phyloP scores from a whole-genome alignment of 768 basidiomycete species.

The Leccinum olivaceopallidum region DNA sequence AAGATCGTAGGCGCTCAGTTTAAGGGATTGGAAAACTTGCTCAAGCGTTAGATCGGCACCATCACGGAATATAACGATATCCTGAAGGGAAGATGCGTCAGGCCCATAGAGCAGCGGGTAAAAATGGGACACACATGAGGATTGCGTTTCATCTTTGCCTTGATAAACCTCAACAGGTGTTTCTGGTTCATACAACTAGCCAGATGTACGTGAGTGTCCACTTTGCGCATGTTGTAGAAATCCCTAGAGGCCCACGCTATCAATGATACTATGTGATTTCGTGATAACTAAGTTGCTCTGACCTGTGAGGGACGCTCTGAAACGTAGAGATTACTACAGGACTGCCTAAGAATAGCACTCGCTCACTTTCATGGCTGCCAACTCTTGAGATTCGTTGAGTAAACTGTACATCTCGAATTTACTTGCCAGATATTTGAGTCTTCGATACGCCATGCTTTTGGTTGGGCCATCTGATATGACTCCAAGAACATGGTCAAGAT shows the following conservation, averaged over 20 bases:
- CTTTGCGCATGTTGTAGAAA: slow-evolving; percentile 97
- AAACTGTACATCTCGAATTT: slow-evolving; percentile 94
- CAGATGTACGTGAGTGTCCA: slow-evolving; percentile 98
- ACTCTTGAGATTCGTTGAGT: slow-evolving; percentile 90
- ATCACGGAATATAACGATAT: slow-evolving; percentile 95
- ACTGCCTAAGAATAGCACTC: neutral
- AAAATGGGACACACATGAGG: slow-evolving; percentile 56
- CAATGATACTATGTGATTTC: neutral
- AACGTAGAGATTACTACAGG: slow-evolving; percentile 5
- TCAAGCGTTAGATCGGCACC: slow-evolving; percentile 83
- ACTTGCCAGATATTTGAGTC: slow-evolving; percentile 87
- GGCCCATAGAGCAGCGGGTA: neutral
- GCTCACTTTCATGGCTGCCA: slow-evolving; percentile 94
- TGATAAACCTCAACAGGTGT: slow-evolving; percentile 96
- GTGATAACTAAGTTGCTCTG: neutral
- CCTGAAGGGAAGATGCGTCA: slow-evolving; percentile 47
- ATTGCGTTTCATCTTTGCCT: slow-evolving; percentile 93
- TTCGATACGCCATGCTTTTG: slow-evolving; percentile 91
- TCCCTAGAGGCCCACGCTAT: slow-evolving; percentile 55
- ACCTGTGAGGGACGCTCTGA: slow-evolving; percentile 36
- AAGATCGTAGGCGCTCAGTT: slow-evolving; percentile 94
- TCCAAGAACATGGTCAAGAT: slow-evolving; percentile 86
- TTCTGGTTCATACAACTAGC: slow-evolving; percentile 99
- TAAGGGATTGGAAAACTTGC: slow-evolving; percentile 95
- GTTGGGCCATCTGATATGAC: slow-evolving; percentile 96